Conservation (phyloP, 2,329 filamentous ascomycete genomes). For the Claviceps purpurea region DNA sequence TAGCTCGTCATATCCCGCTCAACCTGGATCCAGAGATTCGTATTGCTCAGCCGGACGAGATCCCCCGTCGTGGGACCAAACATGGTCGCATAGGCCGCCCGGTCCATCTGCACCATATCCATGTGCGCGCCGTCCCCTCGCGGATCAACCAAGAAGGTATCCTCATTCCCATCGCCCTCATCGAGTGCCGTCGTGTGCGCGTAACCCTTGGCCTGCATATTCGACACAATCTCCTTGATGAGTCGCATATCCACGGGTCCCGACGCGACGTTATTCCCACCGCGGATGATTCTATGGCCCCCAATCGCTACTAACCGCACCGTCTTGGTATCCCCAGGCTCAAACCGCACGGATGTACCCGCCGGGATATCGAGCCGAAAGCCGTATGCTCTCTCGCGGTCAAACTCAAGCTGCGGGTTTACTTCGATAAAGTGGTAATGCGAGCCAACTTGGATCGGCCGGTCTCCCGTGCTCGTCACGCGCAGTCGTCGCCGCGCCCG, state of each 20-base stretch:
- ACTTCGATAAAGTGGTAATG: slow-evolving; percentile 95
- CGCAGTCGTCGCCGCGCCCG: slow-evolving; percentile 59
- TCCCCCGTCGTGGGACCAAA: slow-evolving; percentile 90
- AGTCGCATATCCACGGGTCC: slow-evolving; percentile 55
- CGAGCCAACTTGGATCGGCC: slow-evolving; percentile 84
- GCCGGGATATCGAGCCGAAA: slow-evolving; percentile 81
- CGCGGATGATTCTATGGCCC: slow-evolving; percentile 65
- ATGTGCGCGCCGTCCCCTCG: slow-evolving; percentile 38
- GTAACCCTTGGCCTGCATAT: slow-evolving; percentile 61
- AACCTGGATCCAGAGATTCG: slow-evolving; percentile 80
- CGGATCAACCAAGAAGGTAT: slow-evolving; percentile 22
- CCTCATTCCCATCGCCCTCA: no score
- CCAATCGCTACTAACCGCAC: slow-evolving; percentile 82
- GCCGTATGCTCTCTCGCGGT: slow-evolving; percentile 69
- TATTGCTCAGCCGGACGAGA: slow-evolving; percentile 65
- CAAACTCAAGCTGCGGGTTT: slow-evolving; percentile 84
- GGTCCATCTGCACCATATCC: slow-evolving; percentile 56
- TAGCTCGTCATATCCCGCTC: slow-evolving; percentile 76
- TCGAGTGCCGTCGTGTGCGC: slow-evolving; percentile 35
- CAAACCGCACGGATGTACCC: slow-evolving; percentile 84
- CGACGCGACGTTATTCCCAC: slow-evolving; percentile 68
- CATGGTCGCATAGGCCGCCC: slow-evolving; percentile 71
- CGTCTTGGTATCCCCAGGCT: slow-evolving; percentile 84
- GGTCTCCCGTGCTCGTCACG: slow-evolving; percentile 77
- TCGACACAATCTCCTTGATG: slow-evolving; percentile 50